Evolutionary conservation across 106 monocot species (phyloP).

Genomic region (Acorus calamus): DNA sequence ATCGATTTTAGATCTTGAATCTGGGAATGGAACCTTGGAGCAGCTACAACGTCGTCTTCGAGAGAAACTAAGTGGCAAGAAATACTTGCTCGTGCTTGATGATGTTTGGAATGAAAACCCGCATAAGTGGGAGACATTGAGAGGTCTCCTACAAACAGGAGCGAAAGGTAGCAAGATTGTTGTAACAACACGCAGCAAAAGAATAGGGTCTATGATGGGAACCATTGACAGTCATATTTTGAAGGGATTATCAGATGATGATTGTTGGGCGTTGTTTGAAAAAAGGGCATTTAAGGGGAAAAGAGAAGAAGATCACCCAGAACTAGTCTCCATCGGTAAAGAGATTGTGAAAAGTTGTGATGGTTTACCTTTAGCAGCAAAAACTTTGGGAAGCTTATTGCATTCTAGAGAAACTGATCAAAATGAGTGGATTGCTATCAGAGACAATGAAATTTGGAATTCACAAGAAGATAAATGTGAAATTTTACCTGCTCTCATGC

Average conservation of each 20-base stretch:
- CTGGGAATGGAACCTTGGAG: not conserved
- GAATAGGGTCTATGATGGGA: slow-evolving; percentile 5
- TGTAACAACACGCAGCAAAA: slow-evolving; percentile 19
- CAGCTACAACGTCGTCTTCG: slow-evolving; percentile 3
- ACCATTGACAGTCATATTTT: not conserved
- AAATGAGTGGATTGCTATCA: slow-evolving; percentile 15
- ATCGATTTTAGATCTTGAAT: slow-evolving; percentile 3
- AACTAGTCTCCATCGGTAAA: slow-evolving; percentile 7
- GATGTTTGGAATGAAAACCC: slow-evolving; percentile 29
- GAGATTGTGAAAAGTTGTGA: slow-evolving; percentile 14
- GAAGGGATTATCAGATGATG: slow-evolving; percentile 3
- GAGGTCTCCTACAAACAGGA: not conserved
- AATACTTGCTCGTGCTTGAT: slow-evolving; percentile 34
- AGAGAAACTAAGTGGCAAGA: slow-evolving; percentile 5
- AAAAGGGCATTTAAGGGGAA: slow-evolving; percentile 11
- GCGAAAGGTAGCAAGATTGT: slow-evolving; percentile 24
- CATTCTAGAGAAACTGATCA: not conserved
- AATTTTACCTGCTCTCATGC: slow-evolving; percentile 14
- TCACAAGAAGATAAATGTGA: not conserved
- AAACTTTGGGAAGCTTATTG: slow-evolving; percentile 15
- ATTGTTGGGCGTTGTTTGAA: slow-evolving; percentile 16
- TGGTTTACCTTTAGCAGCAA: slow-evolving; percentile 29
- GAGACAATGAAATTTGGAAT: slow-evolving; percentile 5
- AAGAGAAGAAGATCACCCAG: not conserved
- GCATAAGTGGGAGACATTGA: slow-evolving; percentile 9